Percentiles rank a stretch among this genome's conserved stretches.
Conservation (phyloP, 139 green algal genomes). For the Tetraselmis chui region DNA sequence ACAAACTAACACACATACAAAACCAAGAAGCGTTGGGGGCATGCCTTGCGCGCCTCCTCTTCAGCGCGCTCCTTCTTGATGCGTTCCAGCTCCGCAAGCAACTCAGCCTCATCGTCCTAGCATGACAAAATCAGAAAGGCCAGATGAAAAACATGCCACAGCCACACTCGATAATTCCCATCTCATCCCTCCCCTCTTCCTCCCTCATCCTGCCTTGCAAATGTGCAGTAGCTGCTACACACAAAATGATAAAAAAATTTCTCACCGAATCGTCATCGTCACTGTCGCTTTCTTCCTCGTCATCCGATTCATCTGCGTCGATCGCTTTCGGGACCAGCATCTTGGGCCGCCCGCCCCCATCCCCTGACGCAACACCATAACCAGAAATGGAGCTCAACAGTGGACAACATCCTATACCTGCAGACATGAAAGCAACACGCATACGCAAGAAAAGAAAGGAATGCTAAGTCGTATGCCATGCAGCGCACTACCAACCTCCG, state of each 20-base stretch:
- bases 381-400: too few relatives aligned
- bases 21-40: not conserved
- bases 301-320: slow-evolving; percentile 72
- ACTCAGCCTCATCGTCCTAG: slow-evolving; percentile 84
- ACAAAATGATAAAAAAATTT: too few relatives aligned
- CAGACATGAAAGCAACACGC: too few relatives aligned
- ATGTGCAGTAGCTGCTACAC: not conserved
- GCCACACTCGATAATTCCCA: too few relatives aligned
- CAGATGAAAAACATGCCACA: too few relatives aligned
- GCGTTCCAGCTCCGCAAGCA: slow-evolving; percentile 87
- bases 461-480: too few relatives aligned
- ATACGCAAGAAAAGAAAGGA: too few relatives aligned
- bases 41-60: slow-evolving; percentile 47
- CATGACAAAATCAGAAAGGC: not conserved
- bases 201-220: too few relatives aligned
- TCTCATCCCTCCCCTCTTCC: too few relatives aligned
- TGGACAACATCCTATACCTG: too few relatives aligned
- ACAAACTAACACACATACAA: too few relatives aligned
- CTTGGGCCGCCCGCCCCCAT: slow-evolving; percentile 1
- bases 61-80: slow-evolving; percentile 87
- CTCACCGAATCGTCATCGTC: slow-evolving; percentile 23
- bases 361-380: too few relatives aligned
- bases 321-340: slow-evolving; percentile 63
- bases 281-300: slow-evolving; percentile 27
- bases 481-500: not conserved